Percentiles rank a stretch among this genome's conserved stretches.
Conservation (phyloP, 805 yeast species). For the Candida oleophila region DNA sequence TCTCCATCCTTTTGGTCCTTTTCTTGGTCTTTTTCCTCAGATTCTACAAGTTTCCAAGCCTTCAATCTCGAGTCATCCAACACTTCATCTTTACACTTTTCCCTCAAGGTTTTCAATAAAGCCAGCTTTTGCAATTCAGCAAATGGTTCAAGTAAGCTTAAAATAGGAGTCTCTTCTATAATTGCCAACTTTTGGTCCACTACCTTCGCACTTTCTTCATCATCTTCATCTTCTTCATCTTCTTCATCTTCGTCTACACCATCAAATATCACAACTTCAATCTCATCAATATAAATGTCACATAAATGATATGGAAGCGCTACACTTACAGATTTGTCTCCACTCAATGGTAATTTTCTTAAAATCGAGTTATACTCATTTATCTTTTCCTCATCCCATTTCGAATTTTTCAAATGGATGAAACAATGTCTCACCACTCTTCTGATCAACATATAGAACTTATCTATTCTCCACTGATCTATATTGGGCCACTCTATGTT, state of each 20-base stretch:
- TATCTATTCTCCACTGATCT: slow-evolving; percentile 86
- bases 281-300: slow-evolving; percentile 82
- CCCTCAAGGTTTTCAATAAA: slow-evolving; percentile 60
- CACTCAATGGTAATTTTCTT: slow-evolving; percentile 50
- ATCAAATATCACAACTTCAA: slow-evolving; percentile 62
- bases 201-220: slow-evolving; percentile 36
- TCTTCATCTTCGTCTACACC: slow-evolving; percentile 47
- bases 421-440: slow-evolving; percentile 68
- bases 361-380: slow-evolving; percentile 45
- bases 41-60: slow-evolving; percentile 58
- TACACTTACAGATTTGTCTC: slow-evolving; percentile 58
- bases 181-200: slow-evolving; percentile 27
- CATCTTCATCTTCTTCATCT: slow-evolving; percentile 33
- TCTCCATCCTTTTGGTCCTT: slow-evolving; percentile 22
- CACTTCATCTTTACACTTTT: slow-evolving; percentile 64
- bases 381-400: slow-evolving; percentile 56
- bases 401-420: slow-evolving; percentile 47
- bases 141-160: slow-evolving; percentile 59
- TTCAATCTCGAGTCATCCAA: slow-evolving; percentile 60
- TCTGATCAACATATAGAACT: slow-evolving; percentile 79
- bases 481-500: slow-evolving; percentile 79
- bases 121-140: slow-evolving; percentile 47
- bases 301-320: slow-evolving; percentile 83
- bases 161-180: slow-evolving; percentile 51
- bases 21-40: slow-evolving; percentile 20